A percentile compares a stretch with the other conserved stretches of the same genome.
phyloP scores from a whole-genome alignment of 1,284 basidiomycete species.

The Laetiporus sulphureus region DNA sequence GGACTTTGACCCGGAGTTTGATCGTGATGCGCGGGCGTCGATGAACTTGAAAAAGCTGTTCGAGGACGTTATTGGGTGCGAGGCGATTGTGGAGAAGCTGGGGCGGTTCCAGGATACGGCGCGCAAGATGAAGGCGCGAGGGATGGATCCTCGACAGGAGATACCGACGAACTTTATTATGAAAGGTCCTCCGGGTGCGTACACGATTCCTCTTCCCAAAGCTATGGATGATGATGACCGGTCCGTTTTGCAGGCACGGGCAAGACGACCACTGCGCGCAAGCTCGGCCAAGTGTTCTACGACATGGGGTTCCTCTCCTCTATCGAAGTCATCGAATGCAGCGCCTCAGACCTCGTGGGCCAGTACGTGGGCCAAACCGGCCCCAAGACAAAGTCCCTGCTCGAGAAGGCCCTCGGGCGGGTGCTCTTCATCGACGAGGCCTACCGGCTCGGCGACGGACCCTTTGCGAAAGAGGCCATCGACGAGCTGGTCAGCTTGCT shows the following conservation, averaged over 20 bases:
- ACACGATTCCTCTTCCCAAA: too few species aligned
- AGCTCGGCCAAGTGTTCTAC: slow-evolving; percentile 48
- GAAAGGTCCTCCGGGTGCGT: slow-evolving; percentile 60
- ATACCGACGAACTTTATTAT: slow-evolving; percentile 66
- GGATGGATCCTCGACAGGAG: slow-evolving; percentile 29
- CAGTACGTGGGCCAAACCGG: slow-evolving; percentile 65
- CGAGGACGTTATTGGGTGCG: slow-evolving; percentile 53
- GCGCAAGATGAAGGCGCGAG: slow-evolving; percentile 32
- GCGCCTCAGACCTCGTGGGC: slow-evolving; percentile 59
- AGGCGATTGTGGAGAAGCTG: slow-evolving; percentile 44
- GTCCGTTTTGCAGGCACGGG: slow-evolving; percentile 25
- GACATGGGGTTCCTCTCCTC: slow-evolving; percentile 59
- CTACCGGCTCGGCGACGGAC: slow-evolving; percentile 50
- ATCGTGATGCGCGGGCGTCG: slow-evolving; percentile 40
- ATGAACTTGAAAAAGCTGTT: slow-evolving; percentile 51
- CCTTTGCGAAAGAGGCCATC: slow-evolving; percentile 59
- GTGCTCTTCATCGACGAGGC: slow-evolving; percentile 67
- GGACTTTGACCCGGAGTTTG: slow-evolving; percentile 57
- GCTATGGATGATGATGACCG: too few species aligned
- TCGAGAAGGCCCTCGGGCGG: slow-evolving; percentile 55
- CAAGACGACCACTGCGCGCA: slow-evolving; percentile 38
- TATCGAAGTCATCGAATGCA: slow-evolving; percentile 51
- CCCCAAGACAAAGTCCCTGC: slow-evolving; percentile 49
- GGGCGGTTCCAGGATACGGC: slow-evolving; percentile 46
- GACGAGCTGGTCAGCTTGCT: slow-evolving; percentile 59